A percentile compares a stretch with the other conserved stretches of the same genome.
These are phyloP conservation scores for Barnettozyma siamensis DNA, from an alignment of 805 yeast species.

Conservation along the genomic window DNA sequence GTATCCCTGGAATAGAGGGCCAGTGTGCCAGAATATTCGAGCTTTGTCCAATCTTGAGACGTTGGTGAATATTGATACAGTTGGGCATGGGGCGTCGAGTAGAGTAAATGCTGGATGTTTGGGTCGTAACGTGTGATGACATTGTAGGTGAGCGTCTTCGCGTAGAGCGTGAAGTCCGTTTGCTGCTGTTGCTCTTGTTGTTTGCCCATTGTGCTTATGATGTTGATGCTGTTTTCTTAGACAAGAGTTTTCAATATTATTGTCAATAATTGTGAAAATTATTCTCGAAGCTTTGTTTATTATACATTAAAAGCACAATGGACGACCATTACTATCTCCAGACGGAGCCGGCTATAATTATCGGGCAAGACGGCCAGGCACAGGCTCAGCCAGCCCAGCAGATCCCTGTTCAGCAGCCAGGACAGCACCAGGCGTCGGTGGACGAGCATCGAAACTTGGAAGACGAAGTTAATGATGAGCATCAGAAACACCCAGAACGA, in stretches of 20 bases:
- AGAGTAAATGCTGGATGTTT: conserved; percentile 57
- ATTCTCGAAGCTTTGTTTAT: too few relatives aligned
- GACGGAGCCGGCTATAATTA: conserved; percentile 19
- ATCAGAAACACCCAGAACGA: not conserved
- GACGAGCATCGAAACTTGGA: too few relatives aligned
- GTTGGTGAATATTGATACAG: conserved; percentile 51
- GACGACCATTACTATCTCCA: conserved; percentile 18
- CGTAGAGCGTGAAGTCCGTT: conserved; percentile 33
- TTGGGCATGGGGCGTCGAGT: conserved; percentile 67
- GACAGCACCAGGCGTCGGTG: too few relatives aligned
- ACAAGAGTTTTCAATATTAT: too few relatives aligned
- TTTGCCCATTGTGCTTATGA: not conserved
- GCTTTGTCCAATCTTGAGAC: conserved; percentile 61
- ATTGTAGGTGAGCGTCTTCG: conserved; percentile 65
- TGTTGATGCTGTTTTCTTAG: not conserved
- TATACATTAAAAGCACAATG: conserved; percentile 6
- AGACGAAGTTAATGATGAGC: not conserved
- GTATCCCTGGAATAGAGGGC: conserved; percentile 54
- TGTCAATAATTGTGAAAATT: too few relatives aligned
- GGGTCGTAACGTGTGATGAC: conserved; percentile 78
- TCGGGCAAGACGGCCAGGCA: conserved; percentile 11
- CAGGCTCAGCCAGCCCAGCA: conserved; percentile 5
- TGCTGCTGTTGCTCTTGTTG: not conserved
- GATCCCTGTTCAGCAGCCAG: not conserved
- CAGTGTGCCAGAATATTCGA: conserved; percentile 65